Base-by-base conservation (phyloP, 176 grass and related monocot genomes). In the Avena sativa region DNA sequence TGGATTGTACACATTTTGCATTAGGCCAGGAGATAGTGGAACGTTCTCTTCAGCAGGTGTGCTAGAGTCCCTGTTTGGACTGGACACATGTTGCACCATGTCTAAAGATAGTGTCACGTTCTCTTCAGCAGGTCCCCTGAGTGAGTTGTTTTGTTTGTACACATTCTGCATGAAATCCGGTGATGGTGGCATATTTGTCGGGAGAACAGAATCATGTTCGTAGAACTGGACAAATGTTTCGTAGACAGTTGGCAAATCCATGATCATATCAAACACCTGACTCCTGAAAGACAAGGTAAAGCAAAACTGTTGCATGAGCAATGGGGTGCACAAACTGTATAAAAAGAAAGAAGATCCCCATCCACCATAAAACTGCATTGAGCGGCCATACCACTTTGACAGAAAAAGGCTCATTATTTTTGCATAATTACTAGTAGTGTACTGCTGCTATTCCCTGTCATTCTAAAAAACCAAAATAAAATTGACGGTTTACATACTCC, bases 31-130 rank as follows among this genome's bases (percentile, higher is more conserved):
- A 49, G 43, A 23, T 25, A 25, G 2, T 74, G 43, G 71, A n/a
- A 74, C 11, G 20, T 74, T 74, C 71, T 74, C 71, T 74, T 26
- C 44, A 74, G 12, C 46, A 74, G 12, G 71, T 74, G 46, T 74
- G 21, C 12, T 50, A 15, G 71, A 74, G 12, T 74, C 12, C 23
- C 2, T 16, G 46, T 28, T 51, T 50, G 72, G 72, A 75, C 51
- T 75, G 46, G 21, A 28, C 21, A 51, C 47, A 4, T 75, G 16
- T 28, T 51, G 46, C 21, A 15, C 23, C 48, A 75, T 14, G 46
- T 26, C n/a, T 16, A 13, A 5, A 28, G 46, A 51, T 26, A 12
- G 19, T 47, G 19, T 40, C 38, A 72, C 5, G 4, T 44, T 72
- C 19, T 72, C 69, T 47, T 72, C 40, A 72, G 40, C 40, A 47